A percentile compares a stretch with the other conserved stretches of the same genome.
Conservation (phyloP, 2,329 filamentous ascomycete genomes). For the Sarocladiaceae sp. region DNA sequence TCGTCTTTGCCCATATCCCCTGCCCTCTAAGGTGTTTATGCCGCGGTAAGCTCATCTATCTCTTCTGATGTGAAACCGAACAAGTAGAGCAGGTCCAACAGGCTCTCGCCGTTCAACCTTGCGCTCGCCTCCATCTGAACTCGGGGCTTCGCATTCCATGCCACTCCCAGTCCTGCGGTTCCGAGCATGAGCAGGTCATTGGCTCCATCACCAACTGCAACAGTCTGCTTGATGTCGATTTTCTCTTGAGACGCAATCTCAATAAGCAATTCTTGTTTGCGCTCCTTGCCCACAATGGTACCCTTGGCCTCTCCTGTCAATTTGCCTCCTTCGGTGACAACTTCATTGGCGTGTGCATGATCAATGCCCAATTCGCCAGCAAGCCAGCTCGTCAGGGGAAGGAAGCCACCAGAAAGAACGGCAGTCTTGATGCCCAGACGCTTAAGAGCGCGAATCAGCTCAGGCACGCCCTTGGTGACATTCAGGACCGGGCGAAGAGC, state of each 20-base stretch:
- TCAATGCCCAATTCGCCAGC: slow-evolving; percentile 77
- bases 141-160: slow-evolving; percentile 79
- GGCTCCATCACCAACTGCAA: slow-evolving; percentile 77
- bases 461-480: slow-evolving; percentile 74
- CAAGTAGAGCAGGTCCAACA: slow-evolving; percentile 70
- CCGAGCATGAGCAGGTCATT: slow-evolving; percentile 81
- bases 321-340: slow-evolving; percentile 56
- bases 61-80: slow-evolving; percentile 69
- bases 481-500: slow-evolving; percentile 70
- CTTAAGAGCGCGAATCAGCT: slow-evolving; percentile 71
- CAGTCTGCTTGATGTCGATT: slow-evolving; percentile 60
- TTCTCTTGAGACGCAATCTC: slow-evolving; percentile 67
- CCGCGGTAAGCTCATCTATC: slow-evolving; percentile 22
- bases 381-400: slow-evolving; percentile 83
- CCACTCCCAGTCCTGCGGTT: slow-evolving; percentile 70
- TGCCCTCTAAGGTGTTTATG: slow-evolving; percentile 11
- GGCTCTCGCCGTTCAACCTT: slow-evolving; percentile 64
- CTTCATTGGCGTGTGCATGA: slow-evolving; percentile 84
- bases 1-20: slow-evolving; percentile 11
- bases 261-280: slow-evolving; percentile 67
- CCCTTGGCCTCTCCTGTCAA: slow-evolving; percentile 71
- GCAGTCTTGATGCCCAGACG: slow-evolving; percentile 80
- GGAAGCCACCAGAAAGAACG: slow-evolving; percentile 88
- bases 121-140: slow-evolving; percentile 75
- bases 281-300: slow-evolving; percentile 70